A percentile compares a stretch with the other conserved stretches of the same genome.
These are phyloP conservation scores for Diaporthe citri DNA, from an alignment of 2,329 filamentous ascomycete genomes.

Conservation along the genomic window DNA sequence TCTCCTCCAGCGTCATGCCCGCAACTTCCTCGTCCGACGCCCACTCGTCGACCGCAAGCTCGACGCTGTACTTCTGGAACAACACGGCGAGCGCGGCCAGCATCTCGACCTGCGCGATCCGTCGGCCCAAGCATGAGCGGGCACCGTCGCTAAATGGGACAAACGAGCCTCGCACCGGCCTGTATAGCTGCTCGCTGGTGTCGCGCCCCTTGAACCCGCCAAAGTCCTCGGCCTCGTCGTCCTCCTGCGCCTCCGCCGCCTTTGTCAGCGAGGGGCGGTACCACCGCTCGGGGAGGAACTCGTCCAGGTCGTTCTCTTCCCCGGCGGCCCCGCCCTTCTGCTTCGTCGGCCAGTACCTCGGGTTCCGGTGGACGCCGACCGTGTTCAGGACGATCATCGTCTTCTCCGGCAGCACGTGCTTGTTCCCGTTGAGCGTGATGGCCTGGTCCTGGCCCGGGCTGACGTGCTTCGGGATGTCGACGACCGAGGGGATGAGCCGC, in stretches of 20 bases:
- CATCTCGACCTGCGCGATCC: conserved; percentile 72
- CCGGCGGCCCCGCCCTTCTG: conserved; percentile 60
- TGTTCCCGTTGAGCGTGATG: conserved; percentile 69
- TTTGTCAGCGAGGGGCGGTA: conserved; percentile 55
- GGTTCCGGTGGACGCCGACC: conserved; percentile 73
- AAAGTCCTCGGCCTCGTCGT: conserved; percentile 60
- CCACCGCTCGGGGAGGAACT: conserved; percentile 82
- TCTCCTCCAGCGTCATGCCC: conserved; percentile 60
- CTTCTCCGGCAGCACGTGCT: conserved; percentile 68
- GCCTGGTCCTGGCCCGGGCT: conserved; percentile 63
- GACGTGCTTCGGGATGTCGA: conserved; percentile 78
- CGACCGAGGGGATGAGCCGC: conserved; percentile 78
- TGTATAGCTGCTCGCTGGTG: conserved; percentile 72
- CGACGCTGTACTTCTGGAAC: conserved; percentile 73
- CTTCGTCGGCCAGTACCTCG: conserved; percentile 76
- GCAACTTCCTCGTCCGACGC: conserved; percentile 66
- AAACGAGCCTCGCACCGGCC: conserved; percentile 67
- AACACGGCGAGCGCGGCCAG: conserved; percentile 66
- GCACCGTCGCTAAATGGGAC: conserved; percentile 71
- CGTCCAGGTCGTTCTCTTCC: conserved; percentile 68
- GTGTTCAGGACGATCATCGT: conserved; percentile 68
- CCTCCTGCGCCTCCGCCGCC: conserved; percentile 42
- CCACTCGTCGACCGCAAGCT: conserved; percentile 76
- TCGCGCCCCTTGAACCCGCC: conserved; percentile 72
- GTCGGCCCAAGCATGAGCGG: conserved; percentile 68